phyloP scores from a whole-genome alignment of 805 yeast genomes.

The Zygotorulaspora chibaensis region DNA sequence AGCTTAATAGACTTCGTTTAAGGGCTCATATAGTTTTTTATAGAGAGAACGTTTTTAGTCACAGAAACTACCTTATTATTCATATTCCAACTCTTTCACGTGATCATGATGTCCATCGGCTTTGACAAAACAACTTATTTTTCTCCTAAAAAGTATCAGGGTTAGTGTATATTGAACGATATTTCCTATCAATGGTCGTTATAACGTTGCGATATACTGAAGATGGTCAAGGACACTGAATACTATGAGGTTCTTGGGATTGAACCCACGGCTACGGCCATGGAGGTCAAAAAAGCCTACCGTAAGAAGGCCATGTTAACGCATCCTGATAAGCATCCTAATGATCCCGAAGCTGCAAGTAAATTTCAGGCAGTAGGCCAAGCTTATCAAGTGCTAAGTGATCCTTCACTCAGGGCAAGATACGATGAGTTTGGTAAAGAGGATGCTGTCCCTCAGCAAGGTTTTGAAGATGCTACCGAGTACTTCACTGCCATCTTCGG shows the following conservation, averaged over 20 bases:
- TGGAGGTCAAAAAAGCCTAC: slow-evolving; percentile 90
- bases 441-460: slow-evolving; percentile 61
- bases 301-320: slow-evolving; percentile 82
- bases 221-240: slow-evolving; percentile 78
- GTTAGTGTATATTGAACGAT: background rate
- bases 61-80: too few species aligned
- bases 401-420: slow-evolving; percentile 57
- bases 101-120: too few species aligned
- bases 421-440: slow-evolving; percentile 88
- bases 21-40: too few species aligned
- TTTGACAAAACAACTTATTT: background rate
- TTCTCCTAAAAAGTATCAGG: background rate
- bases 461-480: slow-evolving; percentile 82
- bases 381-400: slow-evolving; percentile 78
- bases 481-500: slow-evolving; percentile 81
- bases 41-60: too few species aligned
- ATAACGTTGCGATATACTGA: background rate
- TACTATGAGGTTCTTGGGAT: slow-evolving; percentile 83
- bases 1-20: too few species aligned
- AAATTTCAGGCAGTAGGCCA: slow-evolving; percentile 71
- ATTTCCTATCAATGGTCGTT: background rate
- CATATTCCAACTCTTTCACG: too few species aligned
- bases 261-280: slow-evolving; percentile 60
- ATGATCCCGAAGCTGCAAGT: slow-evolving; percentile 82
- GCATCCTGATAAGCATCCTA: slow-evolving; percentile 97